These are phyloP conservation scores for Usnea hakonensis DNA, from an alignment of 495 filamentous ascomycete genomes.

Conservation along the genomic window DNA sequence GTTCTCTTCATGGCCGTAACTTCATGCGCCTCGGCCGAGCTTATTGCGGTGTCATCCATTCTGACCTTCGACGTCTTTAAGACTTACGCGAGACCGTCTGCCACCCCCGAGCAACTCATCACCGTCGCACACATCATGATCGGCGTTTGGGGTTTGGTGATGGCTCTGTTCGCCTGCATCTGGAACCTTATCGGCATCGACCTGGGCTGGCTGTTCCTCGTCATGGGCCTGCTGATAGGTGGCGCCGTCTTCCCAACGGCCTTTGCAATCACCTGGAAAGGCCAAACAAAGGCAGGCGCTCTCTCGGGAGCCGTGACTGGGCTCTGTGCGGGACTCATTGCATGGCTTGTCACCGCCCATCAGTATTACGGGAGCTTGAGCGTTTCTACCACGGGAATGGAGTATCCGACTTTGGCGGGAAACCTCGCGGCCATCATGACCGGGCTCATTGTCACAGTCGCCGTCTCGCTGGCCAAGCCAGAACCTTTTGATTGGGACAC, in stretches of 20 bases:
- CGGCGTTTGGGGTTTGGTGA: conserved; percentile 39
- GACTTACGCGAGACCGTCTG: conserved; percentile 42
- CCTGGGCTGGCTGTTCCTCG: conserved; percentile 40
- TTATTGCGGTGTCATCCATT: conserved; percentile 48
- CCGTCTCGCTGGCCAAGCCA: conserved; percentile 27
- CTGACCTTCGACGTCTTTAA: conserved; percentile 52
- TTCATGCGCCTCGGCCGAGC: conserved; percentile 40
- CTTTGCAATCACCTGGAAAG: conserved; percentile 43
- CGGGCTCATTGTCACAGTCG: conserved; percentile 26
- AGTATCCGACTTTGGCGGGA: conserved; percentile 31
- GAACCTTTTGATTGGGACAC: conserved; percentile 29
- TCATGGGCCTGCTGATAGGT: conserved; percentile 40
- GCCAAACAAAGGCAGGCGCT: conserved; percentile 38
- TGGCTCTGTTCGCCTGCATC: conserved; percentile 39
- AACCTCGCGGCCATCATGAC: conserved; percentile 30
- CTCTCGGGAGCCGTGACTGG: conserved; percentile 40
- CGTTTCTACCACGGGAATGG: conserved; percentile 38
- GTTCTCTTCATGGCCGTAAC: conserved; percentile 50
- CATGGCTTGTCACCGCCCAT: conserved; percentile 41
- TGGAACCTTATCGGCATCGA: conserved; percentile 38
- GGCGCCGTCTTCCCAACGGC: conserved; percentile 44
- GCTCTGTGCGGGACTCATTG: conserved; percentile 35
- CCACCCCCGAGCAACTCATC: conserved; percentile 38
- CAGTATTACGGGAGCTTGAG: conserved; percentile 38
- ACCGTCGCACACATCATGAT: conserved; percentile 42